A percentile compares a stretch with the other conserved stretches of the same genome.
Conservation (phyloP, 768 basidiomycete species). For the Kwoniella botswanensis region DNA sequence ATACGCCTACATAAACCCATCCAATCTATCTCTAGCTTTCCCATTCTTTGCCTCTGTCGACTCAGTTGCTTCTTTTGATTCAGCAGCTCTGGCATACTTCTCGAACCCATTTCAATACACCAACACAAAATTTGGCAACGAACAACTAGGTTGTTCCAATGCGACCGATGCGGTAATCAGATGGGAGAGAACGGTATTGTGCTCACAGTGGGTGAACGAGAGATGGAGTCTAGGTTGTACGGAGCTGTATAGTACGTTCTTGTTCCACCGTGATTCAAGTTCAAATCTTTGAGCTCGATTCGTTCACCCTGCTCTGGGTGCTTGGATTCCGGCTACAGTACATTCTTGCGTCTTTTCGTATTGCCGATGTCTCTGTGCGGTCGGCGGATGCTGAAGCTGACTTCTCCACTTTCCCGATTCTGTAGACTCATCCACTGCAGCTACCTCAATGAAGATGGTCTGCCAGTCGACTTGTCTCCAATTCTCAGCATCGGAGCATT, state of each 20-base stretch:
- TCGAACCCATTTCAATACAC: slow-evolving; percentile 49
- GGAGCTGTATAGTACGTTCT: slow-evolving; percentile 49
- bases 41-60: slow-evolving; percentile 51
- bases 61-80: slow-evolving; percentile 49
- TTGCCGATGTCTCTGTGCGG: too few relatives aligned
- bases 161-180: slow-evolving; percentile 45
- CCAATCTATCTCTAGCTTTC: slow-evolving; percentile 53
- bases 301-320: too few relatives aligned
- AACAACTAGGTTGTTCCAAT: slow-evolving; percentile 55
- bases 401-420: not conserved
- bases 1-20: slow-evolving; percentile 51
- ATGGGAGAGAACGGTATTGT: slow-evolving; percentile 55
- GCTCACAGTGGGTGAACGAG: slow-evolving; percentile 55
- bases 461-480: slow-evolving; percentile 55
- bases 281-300: too few relatives aligned
- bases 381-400: too few relatives aligned
- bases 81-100: slow-evolving; percentile 52
- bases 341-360: too few relatives aligned
- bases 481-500: slow-evolving; percentile 46
- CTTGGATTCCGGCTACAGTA: too few relatives aligned
- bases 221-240: slow-evolving; percentile 44
- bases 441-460: slow-evolving; percentile 55
- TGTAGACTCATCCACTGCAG: slow-evolving; percentile 37
- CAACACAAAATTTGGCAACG: slow-evolving; percentile 46
- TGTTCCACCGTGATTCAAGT: not conserved